These are phyloP conservation scores for Cryptococcus hybrid DNA, from an alignment of 1,284 basidiomycete genomes.

Conservation along the genomic window DNA sequence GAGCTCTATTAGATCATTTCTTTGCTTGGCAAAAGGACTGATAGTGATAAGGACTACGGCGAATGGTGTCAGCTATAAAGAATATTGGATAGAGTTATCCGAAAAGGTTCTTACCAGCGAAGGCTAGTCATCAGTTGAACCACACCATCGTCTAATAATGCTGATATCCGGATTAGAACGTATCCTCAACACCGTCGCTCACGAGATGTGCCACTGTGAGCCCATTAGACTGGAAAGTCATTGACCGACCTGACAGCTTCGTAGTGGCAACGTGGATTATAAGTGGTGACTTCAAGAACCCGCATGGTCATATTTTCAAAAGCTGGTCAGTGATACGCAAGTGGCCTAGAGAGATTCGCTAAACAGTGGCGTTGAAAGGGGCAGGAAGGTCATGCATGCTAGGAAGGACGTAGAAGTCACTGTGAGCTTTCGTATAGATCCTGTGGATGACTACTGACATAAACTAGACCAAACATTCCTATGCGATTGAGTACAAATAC, in stretches of 20 bases:
- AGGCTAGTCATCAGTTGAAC: slow-evolving; percentile 12
- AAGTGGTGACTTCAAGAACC: slow-evolving; percentile 42
- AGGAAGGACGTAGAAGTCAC: slow-evolving; percentile 45
- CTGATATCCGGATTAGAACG: slow-evolving; percentile 21
- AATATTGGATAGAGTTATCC: slow-evolving; percentile 29
- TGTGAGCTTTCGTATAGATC: slow-evolving; percentile 20
- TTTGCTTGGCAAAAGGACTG: too few species aligned
- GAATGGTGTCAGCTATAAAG: slow-evolving; percentile 8
- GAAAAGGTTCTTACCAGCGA: slow-evolving; percentile 37
- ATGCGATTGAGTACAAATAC: slow-evolving; percentile 47
- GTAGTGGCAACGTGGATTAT: slow-evolving; percentile 45
- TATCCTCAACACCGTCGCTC: slow-evolving; percentile 45
- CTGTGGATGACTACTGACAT: not conserved
- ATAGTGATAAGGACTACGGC: too few species aligned
- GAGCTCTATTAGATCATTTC: too few species aligned
- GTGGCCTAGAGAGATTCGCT: too few species aligned
- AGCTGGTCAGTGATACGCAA: slow-evolving; percentile 28
- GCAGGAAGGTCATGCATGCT: slow-evolving; percentile 40
- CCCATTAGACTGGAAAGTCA: not conserved
- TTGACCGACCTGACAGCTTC: too few species aligned
- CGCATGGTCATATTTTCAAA: slow-evolving; percentile 47
- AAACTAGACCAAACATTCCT: slow-evolving; percentile 43
- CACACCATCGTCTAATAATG: not conserved
- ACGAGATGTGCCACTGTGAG: slow-evolving; percentile 50
- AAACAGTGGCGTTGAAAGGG: slow-evolving; percentile 25